Evolutionary conservation across 2,329 filamentous ascomycete genomes (phyloP), one percentile per base, ranked within the genome.

Genomic region (Ophiocordyceps camponoti-leonardi): DNA sequence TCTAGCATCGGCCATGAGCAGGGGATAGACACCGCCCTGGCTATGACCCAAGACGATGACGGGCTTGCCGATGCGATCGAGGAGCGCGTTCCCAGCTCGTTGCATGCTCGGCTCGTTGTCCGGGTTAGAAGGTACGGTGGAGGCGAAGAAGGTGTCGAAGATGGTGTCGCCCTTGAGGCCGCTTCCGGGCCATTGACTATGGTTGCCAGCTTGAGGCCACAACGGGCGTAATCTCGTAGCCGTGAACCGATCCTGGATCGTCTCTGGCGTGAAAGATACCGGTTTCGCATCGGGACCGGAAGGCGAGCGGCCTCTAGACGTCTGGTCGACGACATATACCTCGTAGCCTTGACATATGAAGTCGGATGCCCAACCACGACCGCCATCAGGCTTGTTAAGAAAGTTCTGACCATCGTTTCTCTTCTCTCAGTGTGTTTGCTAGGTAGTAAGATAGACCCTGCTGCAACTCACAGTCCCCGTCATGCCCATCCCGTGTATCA

Each of bases 241-340:
- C 11, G 63, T 67, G 56, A 67, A 68, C 46, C 56, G 52, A 44
- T 59, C 48, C 52, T 63, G 49, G 42, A 67, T 51, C n/a, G 51
- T 43, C 51, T 66, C 59, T 44, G 61, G 60, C 4, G 60, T 51
- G 49, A 58, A 62, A 45, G 51, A 49, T 46, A 53, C 44, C 13
- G 49, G 50, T 31, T 22, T 16, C 6, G 5, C 16, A n/a, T 13
- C 12, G n/a, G 20, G 19, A 18, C 57, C 49, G 59, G 64, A 69
- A 0, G 64, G 53, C 18, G 66, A 69, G 31, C 70, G 64, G 28
- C 66, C 69, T 19, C 66, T 64, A 23, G 61, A 61, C 3, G 66
- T 60, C 48, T 69, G 63, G 50, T 73, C 69, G 13, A 66, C 59
- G 42, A 72, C 56, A 53, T 69, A 72, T 42, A 70, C 58, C 41